Base-by-base conservation (phyloP, 805 yeast species). In the Kuraishia capsulata region DNA sequence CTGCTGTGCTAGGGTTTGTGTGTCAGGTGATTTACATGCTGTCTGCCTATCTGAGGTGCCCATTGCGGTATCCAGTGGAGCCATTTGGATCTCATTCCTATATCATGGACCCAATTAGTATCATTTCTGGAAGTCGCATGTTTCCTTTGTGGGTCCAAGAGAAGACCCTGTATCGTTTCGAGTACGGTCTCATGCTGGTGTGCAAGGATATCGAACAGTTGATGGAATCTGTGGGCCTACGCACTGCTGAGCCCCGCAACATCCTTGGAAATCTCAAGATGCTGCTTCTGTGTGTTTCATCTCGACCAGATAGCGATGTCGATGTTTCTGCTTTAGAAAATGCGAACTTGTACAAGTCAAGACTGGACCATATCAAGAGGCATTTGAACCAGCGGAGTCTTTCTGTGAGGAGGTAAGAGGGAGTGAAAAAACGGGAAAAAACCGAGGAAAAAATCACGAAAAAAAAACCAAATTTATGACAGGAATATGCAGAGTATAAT, bases 81-180 rank as follows among this genome's bases (percentile, higher is more conserved):
- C 62, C 64, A 21, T 57, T 58, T 35, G 79, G 80, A 1, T 65
- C 73, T 18, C 64, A 59, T 37, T 67, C 76, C 1, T 70, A 62
- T 42, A 64, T 74, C 18, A 51, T 61, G 26, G 78, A 74, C 49
- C 70, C 71, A 2, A 64, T 73, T 13, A 62, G 72, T 25, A 51
- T 53, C 16, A 55, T 66, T 20, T 61, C 52, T 43, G 69, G 59
- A 13, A 58, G 57, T 31, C 55, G 44, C 17, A 46, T 64, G 29
- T 73, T 70, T 45, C 79, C 79, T 4, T 47, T 74, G 32, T 73
- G 73, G 65, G 57, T 71, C n/a, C 61, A 64, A 14, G 72, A 69
- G 9, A 65, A 64, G 37, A 45, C 49, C 14, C 47, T 51, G 20
- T 61, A 67, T 42, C 53, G 75, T 23, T 72, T 73, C 36, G 74